Conservation (phyloP, 2,329 filamentous ascomycete genomes). For the Fusarium illudens region DNA sequence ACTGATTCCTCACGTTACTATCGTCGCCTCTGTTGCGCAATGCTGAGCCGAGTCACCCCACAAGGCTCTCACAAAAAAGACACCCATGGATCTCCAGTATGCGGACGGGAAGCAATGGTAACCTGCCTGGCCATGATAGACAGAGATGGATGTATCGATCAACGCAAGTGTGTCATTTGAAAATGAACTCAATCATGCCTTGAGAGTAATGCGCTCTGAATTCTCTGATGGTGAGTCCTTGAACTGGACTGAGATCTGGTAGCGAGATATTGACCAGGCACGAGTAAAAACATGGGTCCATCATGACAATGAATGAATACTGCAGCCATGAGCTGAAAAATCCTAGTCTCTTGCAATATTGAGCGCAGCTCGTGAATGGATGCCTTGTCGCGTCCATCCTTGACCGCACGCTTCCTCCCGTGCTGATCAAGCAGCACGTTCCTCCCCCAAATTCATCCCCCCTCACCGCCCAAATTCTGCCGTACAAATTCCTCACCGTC, state of each 20-base stretch:
- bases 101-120: not conserved
- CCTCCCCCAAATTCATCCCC: not conserved
- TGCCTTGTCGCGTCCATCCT: not conserved
- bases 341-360: not conserved
- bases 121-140: not conserved
- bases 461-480: constrained; percentile 41
- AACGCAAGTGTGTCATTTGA: no score
- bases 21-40: not conserved
- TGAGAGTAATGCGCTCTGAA: not conserved
- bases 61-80: not conserved
- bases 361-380: not conserved
- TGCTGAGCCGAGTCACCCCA: not conserved
- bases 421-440: constrained; percentile 8
- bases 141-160: not conserved
- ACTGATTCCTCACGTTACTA: not conserved
- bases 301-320: not conserved
- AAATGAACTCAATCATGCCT: not conserved
- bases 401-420: not conserved
- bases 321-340: not conserved
- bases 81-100: no score
- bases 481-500: constrained; percentile 39
- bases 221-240: not conserved
- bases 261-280: not conserved
- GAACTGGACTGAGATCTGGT: not conserved
- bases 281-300: not conserved